These are phyloP conservation scores for Camelina laxa DNA, from an alignment of 345 rosid species.

Conservation along the genomic window DNA sequence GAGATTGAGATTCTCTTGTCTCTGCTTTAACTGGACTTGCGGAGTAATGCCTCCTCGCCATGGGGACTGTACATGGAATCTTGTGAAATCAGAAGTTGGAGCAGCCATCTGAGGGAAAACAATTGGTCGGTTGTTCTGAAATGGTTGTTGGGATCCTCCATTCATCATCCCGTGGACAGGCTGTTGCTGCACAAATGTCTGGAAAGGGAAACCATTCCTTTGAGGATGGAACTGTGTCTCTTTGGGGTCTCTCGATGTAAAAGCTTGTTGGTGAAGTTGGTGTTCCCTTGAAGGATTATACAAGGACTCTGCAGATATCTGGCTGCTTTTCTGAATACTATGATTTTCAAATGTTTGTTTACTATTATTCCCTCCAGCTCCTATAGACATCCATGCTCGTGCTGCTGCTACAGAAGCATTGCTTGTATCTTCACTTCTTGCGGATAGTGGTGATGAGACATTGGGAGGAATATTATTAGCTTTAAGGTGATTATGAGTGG, in stretches of 20 bases:
- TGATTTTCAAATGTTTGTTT: conserved; percentile 57
- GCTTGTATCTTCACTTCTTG: conserved; percentile 59
- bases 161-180: conserved; percentile 49
- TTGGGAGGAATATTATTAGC: conserved; percentile 36
- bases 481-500: conserved; percentile 21
- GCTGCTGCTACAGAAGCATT: conserved; percentile 77
- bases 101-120: conserved; percentile 58
- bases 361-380: conserved; percentile 65
- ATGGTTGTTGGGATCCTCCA: conserved; percentile 52
- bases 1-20: conserved; percentile 59
- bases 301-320: conserved; percentile 62
- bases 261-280: conserved; percentile 53
- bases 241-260: conserved; percentile 49
- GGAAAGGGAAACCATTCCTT: conserved; percentile 59
- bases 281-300: conserved; percentile 67
- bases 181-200: conserved; percentile 58
- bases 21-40: conserved; percentile 60
- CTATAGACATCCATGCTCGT: conserved; percentile 88
- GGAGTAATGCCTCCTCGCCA: conserved; percentile 65
- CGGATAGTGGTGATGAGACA: conserved; percentile 48
- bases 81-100: conserved; percentile 57
- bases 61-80: conserved; percentile 66
- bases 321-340: conserved; percentile 50
- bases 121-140: conserved; percentile 44
- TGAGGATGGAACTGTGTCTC: conserved; percentile 61